These are phyloP conservation scores for Penicillium flavigenum DNA, from an alignment of 495 filamentous ascomycete species.

Conservation along the genomic window DNA sequence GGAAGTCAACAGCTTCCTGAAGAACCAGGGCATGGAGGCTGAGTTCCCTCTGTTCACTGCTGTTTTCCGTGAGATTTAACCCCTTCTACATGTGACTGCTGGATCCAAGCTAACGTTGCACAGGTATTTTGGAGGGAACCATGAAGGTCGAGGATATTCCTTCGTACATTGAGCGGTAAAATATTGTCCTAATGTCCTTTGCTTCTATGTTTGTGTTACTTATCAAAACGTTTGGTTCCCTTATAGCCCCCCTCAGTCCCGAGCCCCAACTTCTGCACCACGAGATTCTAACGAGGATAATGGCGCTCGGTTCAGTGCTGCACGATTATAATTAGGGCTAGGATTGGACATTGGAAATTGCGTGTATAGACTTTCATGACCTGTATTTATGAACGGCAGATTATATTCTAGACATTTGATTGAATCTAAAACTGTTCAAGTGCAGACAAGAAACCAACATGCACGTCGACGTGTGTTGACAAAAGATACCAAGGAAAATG, in stretches of 20 bases:
- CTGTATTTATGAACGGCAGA: constrained; percentile 10
- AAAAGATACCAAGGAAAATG: constrained; percentile 10
- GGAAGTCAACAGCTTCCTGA: constrained; percentile 88
- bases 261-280: constrained; percentile 19
- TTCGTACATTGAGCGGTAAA: constrained; percentile 48
- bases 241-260: constrained; percentile 27
- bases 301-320: constrained; percentile 22
- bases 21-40: constrained; percentile 67
- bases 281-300: constrained; percentile 21
- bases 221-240: constrained; percentile 29
- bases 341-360: constrained; percentile 15
- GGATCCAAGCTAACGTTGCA: constrained; percentile 18
- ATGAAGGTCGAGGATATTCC: constrained; percentile 48
- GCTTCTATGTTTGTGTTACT: constrained; percentile 29
- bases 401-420: constrained; percentile 6
- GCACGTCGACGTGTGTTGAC: not conserved
- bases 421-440: not conserved
- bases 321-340: constrained; percentile 25
- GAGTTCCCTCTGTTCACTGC: constrained; percentile 92
- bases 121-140: constrained; percentile 42
- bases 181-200: constrained; percentile 31
- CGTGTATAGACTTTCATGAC: constrained; percentile 18
- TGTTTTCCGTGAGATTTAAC: constrained; percentile 56
- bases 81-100: not conserved
- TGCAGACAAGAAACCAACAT: not conserved